A percentile compares a stretch with the other conserved stretches of the same genome.
Conservation (phyloP, 495 filamentous ascomycete genomes). For the Penicillium steckii region DNA sequence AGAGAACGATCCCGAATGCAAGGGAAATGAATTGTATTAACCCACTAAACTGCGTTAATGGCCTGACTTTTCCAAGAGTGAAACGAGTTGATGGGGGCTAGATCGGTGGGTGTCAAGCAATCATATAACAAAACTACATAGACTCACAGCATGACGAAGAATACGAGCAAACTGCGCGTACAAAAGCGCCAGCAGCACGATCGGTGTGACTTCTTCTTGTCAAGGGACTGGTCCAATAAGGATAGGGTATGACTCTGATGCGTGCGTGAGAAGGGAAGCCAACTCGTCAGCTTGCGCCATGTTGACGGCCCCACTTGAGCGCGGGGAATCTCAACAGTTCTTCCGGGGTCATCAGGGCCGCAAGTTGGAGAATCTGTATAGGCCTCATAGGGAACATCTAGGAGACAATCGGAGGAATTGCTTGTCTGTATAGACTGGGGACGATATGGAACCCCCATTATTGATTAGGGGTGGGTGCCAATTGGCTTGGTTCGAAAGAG, state of each 20-base stretch:
- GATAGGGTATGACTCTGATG: conserved; percentile 17
- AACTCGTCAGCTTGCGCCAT: conserved; percentile 18
- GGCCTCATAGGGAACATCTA: conserved; percentile 16
- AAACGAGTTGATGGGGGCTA: not conserved
- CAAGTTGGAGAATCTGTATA: conserved; percentile 18
- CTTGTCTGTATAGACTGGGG: not conserved
- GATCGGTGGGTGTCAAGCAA: too few species aligned
- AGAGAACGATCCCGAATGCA: conserved; percentile 47
- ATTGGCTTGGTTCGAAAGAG: not conserved
- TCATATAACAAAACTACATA: not conserved
- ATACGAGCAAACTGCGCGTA: conserved; percentile 14
- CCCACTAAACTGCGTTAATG: conserved; percentile 34
- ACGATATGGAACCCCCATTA: conserved; percentile 8
- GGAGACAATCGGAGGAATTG: conserved; percentile 8
- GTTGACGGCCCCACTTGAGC: conserved; percentile 15
- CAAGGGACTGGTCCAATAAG: conserved; percentile 15
- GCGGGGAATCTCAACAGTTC: conserved; percentile 5
- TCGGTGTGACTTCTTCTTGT: conserved; percentile 1
- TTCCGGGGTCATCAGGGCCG: conserved; percentile 3
- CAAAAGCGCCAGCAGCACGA: conserved; percentile 19
- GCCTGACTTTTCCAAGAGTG: not conserved
- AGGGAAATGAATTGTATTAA: conserved; percentile 50
- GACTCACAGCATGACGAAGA: conserved; percentile 44
- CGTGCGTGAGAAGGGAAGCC: conserved; percentile 11
- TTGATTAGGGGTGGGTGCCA: not conserved